phyloP scores from a whole-genome alignment of 1,139 yeast genomes.

The Blastobotrys proliferans region DNA sequence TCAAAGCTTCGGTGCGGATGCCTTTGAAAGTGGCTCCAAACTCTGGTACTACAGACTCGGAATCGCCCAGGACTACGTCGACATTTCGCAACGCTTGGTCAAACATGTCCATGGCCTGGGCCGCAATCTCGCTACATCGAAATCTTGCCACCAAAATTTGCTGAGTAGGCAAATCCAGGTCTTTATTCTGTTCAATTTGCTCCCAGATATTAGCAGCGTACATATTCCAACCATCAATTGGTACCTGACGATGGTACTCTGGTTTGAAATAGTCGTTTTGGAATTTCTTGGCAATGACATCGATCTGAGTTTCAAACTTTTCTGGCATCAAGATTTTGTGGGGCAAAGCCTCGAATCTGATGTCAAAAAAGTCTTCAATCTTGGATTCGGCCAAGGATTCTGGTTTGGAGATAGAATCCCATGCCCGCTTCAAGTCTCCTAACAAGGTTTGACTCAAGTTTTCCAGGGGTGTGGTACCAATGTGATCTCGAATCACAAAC shows the following conservation, averaged over 20 bases:
- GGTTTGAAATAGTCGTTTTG: conserved; percentile 51
- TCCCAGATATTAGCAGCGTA: conserved; percentile 93
- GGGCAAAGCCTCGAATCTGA: conserved; percentile 74
- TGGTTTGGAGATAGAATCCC: conserved; percentile 78
- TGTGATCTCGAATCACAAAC: conserved; percentile 88
- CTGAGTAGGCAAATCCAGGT: conserved; percentile 92
- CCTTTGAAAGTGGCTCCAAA: conserved; percentile 31
- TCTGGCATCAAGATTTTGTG: conserved; percentile 83
- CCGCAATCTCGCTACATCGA: conserved; percentile 85
- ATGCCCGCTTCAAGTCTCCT: conserved; percentile 68
- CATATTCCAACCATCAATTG: conserved; percentile 94
- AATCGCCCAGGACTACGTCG: conserved; percentile 30
- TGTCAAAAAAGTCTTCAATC: conserved; percentile 76
- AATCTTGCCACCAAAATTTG: conserved; percentile 91
- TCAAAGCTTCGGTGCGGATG: conserved; percentile 40
- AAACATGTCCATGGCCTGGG: conserved; percentile 48
- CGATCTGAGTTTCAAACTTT: conserved; percentile 62
- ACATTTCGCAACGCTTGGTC: conserved; percentile 19
- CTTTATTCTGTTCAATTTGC: conserved; percentile 88
- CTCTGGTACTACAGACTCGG: conserved; percentile 22
- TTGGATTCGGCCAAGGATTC: conserved; percentile 43
- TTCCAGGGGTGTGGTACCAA: conserved; percentile 79
- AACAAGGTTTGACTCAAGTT: conserved; percentile 66
- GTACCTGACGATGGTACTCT: conserved; percentile 78
- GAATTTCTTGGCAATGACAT: conserved; percentile 58